These are phyloP conservation scores for Pogostemon cablin DNA, from an alignment of 257 asterid species.

Conservation along the genomic window DNA sequence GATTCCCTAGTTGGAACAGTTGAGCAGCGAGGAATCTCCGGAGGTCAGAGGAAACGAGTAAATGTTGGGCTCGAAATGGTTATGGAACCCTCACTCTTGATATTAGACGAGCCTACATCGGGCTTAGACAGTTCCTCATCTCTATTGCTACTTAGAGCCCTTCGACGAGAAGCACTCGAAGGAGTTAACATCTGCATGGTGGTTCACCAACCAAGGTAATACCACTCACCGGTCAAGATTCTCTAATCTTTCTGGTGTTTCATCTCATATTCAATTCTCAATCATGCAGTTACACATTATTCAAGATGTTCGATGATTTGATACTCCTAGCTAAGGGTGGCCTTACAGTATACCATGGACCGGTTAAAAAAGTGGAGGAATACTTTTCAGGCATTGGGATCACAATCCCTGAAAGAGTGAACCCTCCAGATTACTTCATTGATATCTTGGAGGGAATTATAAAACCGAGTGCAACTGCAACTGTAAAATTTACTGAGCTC, in stretches of 20 bases:
- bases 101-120: slow-evolving; percentile 98
- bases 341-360: slow-evolving; percentile 90
- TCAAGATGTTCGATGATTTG: slow-evolving; percentile 96
- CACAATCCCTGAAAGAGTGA: slow-evolving; percentile 85
- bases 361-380: slow-evolving; percentile 94
- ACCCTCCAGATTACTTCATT: slow-evolving; percentile 95
- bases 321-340: slow-evolving; percentile 99
- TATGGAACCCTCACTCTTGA: slow-evolving; percentile 95
- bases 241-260: too few species aligned
- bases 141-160: slow-evolving; percentile 87
- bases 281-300: slow-evolving; percentile 82
- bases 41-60: slow-evolving; percentile 97
- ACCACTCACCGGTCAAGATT: too few species aligned
- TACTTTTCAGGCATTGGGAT: slow-evolving; percentile 89
- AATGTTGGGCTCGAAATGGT: slow-evolving; percentile 99
- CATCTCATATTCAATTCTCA: too few species aligned
- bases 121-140: slow-evolving; percentile 98
- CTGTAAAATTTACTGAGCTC: slow-evolving; percentile 77
- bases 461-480: slow-evolving; percentile 56
- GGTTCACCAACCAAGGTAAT: slow-evolving; percentile 97
- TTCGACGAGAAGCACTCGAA: slow-evolving; percentile 98
- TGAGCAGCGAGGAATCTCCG: slow-evolving; percentile 96
- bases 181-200: slow-evolving; percentile 98
- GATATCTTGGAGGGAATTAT: slow-evolving; percentile 93
- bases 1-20: slow-evolving; percentile 98